Evolutionary conservation across 1,139 yeast species (phyloP), one percentile per base, ranked within the genome.

Genomic region (Pichia terricola): DNA sequence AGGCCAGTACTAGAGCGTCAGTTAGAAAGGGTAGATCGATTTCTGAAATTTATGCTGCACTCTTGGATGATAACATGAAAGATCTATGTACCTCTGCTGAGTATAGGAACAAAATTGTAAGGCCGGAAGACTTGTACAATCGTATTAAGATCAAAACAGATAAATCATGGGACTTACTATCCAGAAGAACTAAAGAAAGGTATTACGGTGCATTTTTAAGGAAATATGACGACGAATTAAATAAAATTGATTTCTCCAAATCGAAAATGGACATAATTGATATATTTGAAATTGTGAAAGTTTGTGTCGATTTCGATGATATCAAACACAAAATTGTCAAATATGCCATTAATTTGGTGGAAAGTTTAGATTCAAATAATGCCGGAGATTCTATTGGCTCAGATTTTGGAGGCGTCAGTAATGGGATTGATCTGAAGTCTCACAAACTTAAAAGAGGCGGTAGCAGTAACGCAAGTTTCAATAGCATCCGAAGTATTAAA

Each of bases 121-220:
- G 53, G 10, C 64, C 64, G 3, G 48, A 49, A 40, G 53, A 50
- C 33, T 43, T 59, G 5, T 59, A 59, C 36, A 51, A 51, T 33
- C 42, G 54, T n/a, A 53, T 58, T 40, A 52, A 49, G 11, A 46
- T 51, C 31, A 41, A 46, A 0, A 45, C 49, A 4, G 56, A 50
- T 31, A 52, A 51, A 37, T 45, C 49, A 8, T 60, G 63, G 63
- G 47, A 50, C 3, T 16, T 32, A 11, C 35, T 55, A 40, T 48
- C 54, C 5, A n/a, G 28, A 2, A 38, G 44, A 28, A 58, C 57
- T 28, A 52, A 50, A 35, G 51, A 49, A 26, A 50, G 51, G 25
- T 58, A 57, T 35, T 60, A 56, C 40, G 51, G 48, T 3, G 62
- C 62, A 5, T 60, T 60, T 47, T 51, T 54, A 41, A 50, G 58